Base-by-base conservation (phyloP, 2,329 filamentous ascomycete genomes). In the Pseudodiploospora longispora region DNA sequence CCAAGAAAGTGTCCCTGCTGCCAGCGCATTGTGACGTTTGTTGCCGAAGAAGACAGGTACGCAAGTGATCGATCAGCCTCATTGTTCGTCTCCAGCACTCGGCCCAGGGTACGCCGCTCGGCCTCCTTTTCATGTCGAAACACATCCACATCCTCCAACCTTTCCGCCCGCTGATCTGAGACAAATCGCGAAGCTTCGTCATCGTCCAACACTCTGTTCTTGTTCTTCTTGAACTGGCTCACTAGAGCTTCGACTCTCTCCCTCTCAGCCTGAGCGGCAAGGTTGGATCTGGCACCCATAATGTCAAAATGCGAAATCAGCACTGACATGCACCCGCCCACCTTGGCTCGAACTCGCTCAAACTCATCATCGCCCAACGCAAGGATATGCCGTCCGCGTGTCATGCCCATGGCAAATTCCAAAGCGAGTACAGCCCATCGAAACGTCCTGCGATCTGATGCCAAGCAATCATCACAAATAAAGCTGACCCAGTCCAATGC, bases 271-370 rank as follows among this genome's bases (percentile, higher is more conserved):
- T 96, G 89, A 4, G 93, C 93, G 8, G 93, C 93, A 50, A 96
- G 75, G 36, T 84, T 96, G 6, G 90, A 95, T 57, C 91, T 82
- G 28, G 93, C 93, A 27, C 93, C 93, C 85, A 98, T 95, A 65
- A 98, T 97, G 63, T 98, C 93, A 57, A 98, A 98, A 65, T 98
- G 93, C 7, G 90, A 96, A 53, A 98, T 97, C 40, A 98, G 74
- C 27, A 98, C 76, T 19, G 88, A 90, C 93, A 98, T 98, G 64
- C 93, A 98, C 0, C 91, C 91, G 6, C 89, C 89, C 5, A 98
- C 93, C 64, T 96, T 97, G 46, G 80, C 75, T 37, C 91, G 80
- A 50, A 98, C 71, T 50, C 76, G 82, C 5, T 82, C 78, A 61
- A 95, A 98, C 59, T 98, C 91, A 35, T 85, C 79, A 47, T 95